A percentile compares a stretch with the other conserved stretches of the same genome.
Evolutionary conservation across 164 flowering plant genomes (phyloP).

Genomic region (Saururus chinensis): DNA sequence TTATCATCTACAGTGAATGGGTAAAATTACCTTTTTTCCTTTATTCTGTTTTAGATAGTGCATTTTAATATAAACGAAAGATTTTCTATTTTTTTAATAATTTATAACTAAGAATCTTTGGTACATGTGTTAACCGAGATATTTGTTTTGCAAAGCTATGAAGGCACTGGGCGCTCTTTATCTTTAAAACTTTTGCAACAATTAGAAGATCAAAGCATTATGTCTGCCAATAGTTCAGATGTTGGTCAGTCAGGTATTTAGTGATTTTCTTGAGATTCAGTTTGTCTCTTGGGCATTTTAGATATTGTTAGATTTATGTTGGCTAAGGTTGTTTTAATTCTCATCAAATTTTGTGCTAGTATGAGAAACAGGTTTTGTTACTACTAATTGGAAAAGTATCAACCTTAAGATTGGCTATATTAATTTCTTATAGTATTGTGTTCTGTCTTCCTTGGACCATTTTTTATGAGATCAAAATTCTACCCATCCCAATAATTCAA

Average conservation of each 20-base stretch:
- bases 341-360: too few relatives aligned
- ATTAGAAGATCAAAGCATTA: constrained; percentile 68
- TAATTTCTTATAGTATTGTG: too few relatives aligned
- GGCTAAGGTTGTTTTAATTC: too few relatives aligned
- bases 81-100: too few relatives aligned
- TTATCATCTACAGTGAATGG: constrained; percentile 96
- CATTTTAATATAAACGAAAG: not conserved
- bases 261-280: not conserved
- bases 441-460: too few relatives aligned
- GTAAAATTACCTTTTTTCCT: constrained; percentile 22
- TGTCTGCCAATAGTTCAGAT: constrained; percentile 27
- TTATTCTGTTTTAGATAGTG: not conserved
- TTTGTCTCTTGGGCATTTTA: too few relatives aligned
- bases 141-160: constrained; percentile 43
- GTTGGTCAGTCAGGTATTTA: constrained; percentile 51
- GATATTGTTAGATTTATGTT: too few relatives aligned
- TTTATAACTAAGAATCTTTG: not conserved
- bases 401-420: too few relatives aligned
- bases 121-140: not conserved
- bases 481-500: too few relatives aligned
- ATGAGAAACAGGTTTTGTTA: too few relatives aligned
- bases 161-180: constrained; percentile 97
- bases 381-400: too few relatives aligned
- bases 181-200: constrained; percentile 88
- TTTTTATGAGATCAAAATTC: too few relatives aligned